Percentiles rank a stretch among this genome's conserved stretches.
phyloP scores from a whole-genome alignment of 2,329 filamentous ascomycete genomes.

The Aspergillus sp. region DNA sequence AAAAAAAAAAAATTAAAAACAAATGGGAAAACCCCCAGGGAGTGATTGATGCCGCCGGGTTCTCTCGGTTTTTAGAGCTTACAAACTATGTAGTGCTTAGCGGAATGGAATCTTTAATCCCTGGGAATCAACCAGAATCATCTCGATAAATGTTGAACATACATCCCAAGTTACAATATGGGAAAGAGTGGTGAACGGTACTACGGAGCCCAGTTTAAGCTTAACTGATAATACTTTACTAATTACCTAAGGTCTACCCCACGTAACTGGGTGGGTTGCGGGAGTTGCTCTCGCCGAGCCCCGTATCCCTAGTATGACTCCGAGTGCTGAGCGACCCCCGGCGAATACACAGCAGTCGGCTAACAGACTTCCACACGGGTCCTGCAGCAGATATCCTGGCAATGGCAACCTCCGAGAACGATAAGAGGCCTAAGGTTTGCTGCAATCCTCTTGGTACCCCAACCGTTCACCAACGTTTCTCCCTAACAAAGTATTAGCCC shows the following conservation, averaged over 20 bases:
- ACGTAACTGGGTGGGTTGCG: not conserved
- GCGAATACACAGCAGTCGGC: not conserved
- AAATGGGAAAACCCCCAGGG: slow-evolving; percentile 8
- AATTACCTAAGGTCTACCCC: not conserved
- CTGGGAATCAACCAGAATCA: not conserved
- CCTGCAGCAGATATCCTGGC: slow-evolving; percentile 12
- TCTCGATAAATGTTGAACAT: not conserved
- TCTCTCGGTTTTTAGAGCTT: not conserved
- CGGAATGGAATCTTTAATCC: not conserved
- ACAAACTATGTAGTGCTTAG: not conserved
- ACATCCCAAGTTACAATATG: not conserved
- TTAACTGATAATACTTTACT: not conserved
- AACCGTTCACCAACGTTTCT: not conserved
- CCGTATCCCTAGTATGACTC: not conserved
- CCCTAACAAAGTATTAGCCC: slow-evolving; percentile 55
- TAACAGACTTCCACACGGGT: not conserved
- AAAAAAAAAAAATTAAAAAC: slow-evolving; percentile 5
- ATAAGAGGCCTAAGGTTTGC: slow-evolving; percentile 42
- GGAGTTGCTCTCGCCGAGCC: not conserved
- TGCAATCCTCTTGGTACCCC: not conserved
- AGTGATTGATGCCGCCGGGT: slow-evolving; percentile 11
- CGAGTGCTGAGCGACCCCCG: not conserved
- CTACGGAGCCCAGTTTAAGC: not conserved
- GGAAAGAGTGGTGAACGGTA: not conserved
- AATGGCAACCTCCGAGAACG: slow-evolving; percentile 40